phyloP scores from a whole-genome alignment of 257 asterid species.

The Gentiana dahurica region DNA sequence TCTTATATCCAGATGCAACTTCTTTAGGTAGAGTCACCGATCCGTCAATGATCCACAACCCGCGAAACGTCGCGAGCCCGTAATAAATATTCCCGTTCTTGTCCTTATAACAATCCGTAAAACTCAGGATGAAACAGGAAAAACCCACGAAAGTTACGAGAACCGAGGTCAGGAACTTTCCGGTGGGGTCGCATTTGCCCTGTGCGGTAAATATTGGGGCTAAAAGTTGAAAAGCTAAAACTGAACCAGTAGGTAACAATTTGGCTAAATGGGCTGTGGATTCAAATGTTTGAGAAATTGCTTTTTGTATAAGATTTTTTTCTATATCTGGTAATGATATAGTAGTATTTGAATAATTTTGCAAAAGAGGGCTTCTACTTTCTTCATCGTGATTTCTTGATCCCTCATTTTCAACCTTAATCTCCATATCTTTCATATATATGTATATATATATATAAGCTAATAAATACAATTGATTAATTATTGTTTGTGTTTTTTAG shows the following conservation, averaged over 20 bases:
- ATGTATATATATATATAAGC: not conserved
- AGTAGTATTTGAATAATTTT: not conserved
- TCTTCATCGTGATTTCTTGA: slow-evolving; percentile 20
- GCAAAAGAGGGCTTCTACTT: slow-evolving; percentile 38
- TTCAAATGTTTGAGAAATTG: slow-evolving; percentile 83
- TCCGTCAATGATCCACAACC: slow-evolving; percentile 83
- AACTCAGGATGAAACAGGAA: slow-evolving; percentile 58
- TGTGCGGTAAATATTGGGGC: slow-evolving; percentile 70
- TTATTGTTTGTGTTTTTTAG: not conserved
- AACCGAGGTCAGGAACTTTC: slow-evolving; percentile 41
- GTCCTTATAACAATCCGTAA: slow-evolving; percentile 83
- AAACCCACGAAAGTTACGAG: slow-evolving; percentile 56
- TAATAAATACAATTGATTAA: not conserved
- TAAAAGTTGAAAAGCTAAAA: slow-evolving; percentile 69
- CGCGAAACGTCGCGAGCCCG: slow-evolving; percentile 62
- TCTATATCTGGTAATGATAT: slow-evolving; percentile 43
- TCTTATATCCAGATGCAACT: slow-evolving; percentile 42
- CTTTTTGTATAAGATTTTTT: slow-evolving; percentile 60
- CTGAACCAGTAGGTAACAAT: slow-evolving; percentile 87
- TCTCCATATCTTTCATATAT: slow-evolving; percentile 33
- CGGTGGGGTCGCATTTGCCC: slow-evolving; percentile 57
- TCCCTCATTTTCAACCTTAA: slow-evolving; percentile 32
- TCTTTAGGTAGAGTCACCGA: slow-evolving; percentile 39
- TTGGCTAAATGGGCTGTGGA: slow-evolving; percentile 88
- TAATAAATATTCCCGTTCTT: slow-evolving; percentile 52